Conservation (phyloP, 1,284 basidiomycete genomes). For the Tilletiaria anomala region DNA sequence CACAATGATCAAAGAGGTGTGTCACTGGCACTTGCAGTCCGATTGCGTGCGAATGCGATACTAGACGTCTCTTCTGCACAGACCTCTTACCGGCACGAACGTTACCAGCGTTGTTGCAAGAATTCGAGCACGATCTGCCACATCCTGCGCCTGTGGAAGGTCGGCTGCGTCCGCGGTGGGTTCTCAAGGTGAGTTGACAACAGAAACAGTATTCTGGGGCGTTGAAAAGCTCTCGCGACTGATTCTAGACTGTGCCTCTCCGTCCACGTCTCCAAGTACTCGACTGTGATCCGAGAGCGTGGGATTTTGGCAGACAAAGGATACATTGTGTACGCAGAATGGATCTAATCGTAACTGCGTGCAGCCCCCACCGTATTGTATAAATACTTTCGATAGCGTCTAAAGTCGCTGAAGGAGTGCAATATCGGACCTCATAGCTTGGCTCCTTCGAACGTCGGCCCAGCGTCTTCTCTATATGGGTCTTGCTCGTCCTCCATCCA, state of each 20-base stretch:
- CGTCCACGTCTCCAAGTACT: conserved; percentile 19
- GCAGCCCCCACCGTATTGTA: no score
- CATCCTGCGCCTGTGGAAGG: conserved; percentile 3
- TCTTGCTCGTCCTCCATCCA: background rate
- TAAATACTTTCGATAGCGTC: no score
- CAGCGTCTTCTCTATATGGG: no score
- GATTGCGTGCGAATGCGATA: background rate
- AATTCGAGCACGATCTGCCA: conserved; percentile 17
- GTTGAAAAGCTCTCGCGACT: background rate
- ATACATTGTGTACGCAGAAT: conserved; percentile 6
- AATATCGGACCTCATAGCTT: no score
- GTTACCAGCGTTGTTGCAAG: conserved; percentile 15
- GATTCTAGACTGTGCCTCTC: no score
- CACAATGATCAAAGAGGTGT: conserved; percentile 17
- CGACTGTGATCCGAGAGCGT: conserved; percentile 22
- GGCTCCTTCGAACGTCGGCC: no score
- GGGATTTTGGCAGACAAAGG: conserved; percentile 29
- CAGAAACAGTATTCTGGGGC: background rate
- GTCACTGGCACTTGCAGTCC: no score
- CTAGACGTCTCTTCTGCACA: background rate
- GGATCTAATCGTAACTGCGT: no score
- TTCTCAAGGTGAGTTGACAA: conserved; percentile 5
- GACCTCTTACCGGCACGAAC: conserved; percentile 18
- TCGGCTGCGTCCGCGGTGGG: conserved; percentile 14
- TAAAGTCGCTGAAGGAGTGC: no score